Evolutionary conservation across 2,329 filamentous ascomycete species (phyloP), one percentile per base, ranked within the genome.

Genomic region (Exophiala spinifera): DNA sequence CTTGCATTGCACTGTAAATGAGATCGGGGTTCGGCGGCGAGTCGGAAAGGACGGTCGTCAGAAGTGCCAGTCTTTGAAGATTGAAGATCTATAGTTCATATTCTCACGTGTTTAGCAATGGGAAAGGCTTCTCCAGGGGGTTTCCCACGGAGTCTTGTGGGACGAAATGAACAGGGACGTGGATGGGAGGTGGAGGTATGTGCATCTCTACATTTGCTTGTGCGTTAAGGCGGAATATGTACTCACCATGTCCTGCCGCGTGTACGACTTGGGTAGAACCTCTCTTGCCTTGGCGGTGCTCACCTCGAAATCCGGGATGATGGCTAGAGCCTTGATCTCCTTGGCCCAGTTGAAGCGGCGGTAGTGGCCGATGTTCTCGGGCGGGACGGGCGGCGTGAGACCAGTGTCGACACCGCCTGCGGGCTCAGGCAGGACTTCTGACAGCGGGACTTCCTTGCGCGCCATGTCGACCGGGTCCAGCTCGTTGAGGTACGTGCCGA

Each of bases 1-100:
- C 94, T 75, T 97, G 94, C 94, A 99, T 99, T 44, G 91, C 92
- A 45, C 95, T 85, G 76, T 95, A 95, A 70, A 99, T 99, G 72
- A 95, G 87, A 65, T 95, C 87, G 19, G 94, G 87, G 68, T 96
- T 88, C 1, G 91, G 92, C 8, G 94, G 92, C 6, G 88, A 92
- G 70, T 90, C 86, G 61, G 91, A 91, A 43, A 99, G 80, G 1
- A 91, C 91, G 10, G 91, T 89, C 28, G 92, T 91, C 11, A 99
- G 81, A 46, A 99, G 81, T 2, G 92, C 91, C 70, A 96, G 89
- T 62, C 94, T 83, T 74, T 97, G 94, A 65, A 97, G 80, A 75
- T 99, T 99, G 79, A 96, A 97, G 25, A 78, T 73, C 73, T 75
- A 25, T 40, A n/a, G 20, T 15, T 11, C n/a, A 14, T 20, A 40